These are phyloP conservation scores for Manihot esculenta DNA, from an alignment of 441 rosid genomes.

Conservation along the genomic window DNA sequence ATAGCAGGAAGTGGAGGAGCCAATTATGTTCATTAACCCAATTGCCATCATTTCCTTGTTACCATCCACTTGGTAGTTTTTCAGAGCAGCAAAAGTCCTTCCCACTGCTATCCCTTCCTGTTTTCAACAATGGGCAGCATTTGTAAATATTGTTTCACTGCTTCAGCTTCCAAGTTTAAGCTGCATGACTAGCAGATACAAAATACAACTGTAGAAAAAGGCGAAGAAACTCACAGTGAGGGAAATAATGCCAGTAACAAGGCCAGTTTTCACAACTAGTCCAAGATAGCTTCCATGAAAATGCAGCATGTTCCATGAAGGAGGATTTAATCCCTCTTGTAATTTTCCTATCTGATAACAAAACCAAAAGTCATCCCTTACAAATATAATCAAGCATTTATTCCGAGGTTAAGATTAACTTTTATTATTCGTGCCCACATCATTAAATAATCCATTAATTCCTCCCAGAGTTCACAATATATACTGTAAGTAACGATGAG, in stretches of 20 bases:
- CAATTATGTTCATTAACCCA: slow-evolving; percentile 89
- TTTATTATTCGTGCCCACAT: no score
- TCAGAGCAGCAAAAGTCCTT: slow-evolving; percentile 86
- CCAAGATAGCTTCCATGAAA: slow-evolving; percentile 71
- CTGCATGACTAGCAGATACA: background rate
- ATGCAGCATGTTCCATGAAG: slow-evolving; percentile 83
- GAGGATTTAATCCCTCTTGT: slow-evolving; percentile 84
- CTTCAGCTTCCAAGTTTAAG: background rate
- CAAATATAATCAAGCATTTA: background rate
- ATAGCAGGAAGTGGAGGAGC: slow-evolving; percentile 92
- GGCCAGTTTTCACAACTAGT: slow-evolving; percentile 69
- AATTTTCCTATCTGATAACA: slow-evolving; percentile 65
- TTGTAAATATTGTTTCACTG: no score
- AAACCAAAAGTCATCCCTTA: background rate
- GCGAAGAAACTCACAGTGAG: slow-evolving; percentile 58
- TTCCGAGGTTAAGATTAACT: background rate
- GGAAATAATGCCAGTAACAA: slow-evolving; percentile 81
- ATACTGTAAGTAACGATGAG: background rate
- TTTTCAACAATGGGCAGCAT: background rate
- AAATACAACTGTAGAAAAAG: background rate
- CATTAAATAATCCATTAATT: background rate
- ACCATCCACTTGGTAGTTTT: slow-evolving; percentile 87
- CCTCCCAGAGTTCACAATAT: background rate
- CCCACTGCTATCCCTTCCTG: slow-evolving; percentile 99
- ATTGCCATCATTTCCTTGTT: slow-evolving; percentile 99